Conservation (phyloP, 2,329 filamentous ascomycete species). For the Thermothelomyces thermophilus region DNA sequence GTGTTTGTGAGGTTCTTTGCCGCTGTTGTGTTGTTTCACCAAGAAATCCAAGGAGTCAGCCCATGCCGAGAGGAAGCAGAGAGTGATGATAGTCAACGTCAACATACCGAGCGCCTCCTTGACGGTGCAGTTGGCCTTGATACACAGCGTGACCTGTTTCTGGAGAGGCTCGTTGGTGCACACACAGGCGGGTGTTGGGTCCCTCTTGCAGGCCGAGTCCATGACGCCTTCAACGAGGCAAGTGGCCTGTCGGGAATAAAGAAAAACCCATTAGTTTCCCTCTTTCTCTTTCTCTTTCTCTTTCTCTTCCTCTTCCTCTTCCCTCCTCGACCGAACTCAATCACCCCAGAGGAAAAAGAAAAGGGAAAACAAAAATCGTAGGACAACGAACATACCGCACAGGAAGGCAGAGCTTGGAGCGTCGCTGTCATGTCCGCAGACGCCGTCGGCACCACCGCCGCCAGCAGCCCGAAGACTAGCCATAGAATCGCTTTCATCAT, state of each 20-base stretch:
- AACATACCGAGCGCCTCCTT: conserved; percentile 11
- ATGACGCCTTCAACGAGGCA: conserved; percentile 4
- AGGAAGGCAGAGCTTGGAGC: conserved; percentile 2
- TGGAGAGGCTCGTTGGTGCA: conserved; percentile 6
- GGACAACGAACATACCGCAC: conserved; percentile 13
- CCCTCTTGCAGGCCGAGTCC: neutral
- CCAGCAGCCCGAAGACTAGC: conserved; percentile 2
- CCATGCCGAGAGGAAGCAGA: neutral
- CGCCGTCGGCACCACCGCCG: conserved; percentile 8
- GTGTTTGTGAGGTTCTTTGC: conserved; percentile 5
- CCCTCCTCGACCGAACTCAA: too few species aligned
- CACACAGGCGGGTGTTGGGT: conserved; percentile 3
- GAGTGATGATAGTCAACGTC: too few species aligned
- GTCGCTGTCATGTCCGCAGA: neutral
- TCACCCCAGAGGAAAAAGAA: too few species aligned
- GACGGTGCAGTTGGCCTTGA: conserved; percentile 10
- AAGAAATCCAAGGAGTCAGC: neutral
- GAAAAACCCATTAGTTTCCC: neutral
- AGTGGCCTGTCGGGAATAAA: neutral
- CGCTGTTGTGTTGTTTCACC: neutral
- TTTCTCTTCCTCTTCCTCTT: neutral
- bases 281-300: neutral
- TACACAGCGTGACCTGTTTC: neutral
- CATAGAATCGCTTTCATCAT: neutral
- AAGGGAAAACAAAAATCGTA: too few species aligned